Evolutionary conservation across 2,329 filamentous ascomycete species (phyloP).

Genomic region (Aspergillus sp.): DNA sequence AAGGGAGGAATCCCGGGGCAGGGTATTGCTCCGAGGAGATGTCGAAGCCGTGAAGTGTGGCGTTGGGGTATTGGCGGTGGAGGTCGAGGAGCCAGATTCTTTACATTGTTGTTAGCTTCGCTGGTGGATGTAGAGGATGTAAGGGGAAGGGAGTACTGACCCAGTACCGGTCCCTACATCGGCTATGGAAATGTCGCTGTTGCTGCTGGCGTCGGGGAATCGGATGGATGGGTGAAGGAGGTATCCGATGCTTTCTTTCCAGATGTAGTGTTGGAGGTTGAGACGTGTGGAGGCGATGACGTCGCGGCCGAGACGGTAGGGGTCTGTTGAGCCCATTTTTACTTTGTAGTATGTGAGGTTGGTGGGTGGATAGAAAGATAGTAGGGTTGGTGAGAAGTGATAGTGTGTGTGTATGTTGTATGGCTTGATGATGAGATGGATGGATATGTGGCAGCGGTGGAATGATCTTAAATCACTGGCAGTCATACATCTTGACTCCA

Average conservation of each 20-base stretch:
- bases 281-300: not conserved
- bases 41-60: constrained; percentile 20
- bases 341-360: no score
- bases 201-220: not conserved
- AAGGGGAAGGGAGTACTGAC: not conserved
- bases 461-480: not conserved
- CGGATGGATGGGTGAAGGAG: constrained; percentile 5
- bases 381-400: not conserved
- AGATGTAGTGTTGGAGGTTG: constrained; percentile 6
- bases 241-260: constrained; percentile 6
- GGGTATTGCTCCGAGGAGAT: constrained; percentile 14
- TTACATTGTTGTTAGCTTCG: not conserved
- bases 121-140: no score
- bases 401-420: not conserved
- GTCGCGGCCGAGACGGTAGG: not conserved
- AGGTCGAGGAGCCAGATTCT: constrained; percentile 16
- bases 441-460: not conserved
- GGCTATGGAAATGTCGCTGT: constrained; percentile 15
- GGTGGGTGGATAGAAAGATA: not conserved
- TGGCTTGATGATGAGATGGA: not conserved
- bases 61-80: constrained; percentile 7
- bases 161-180: constrained; percentile 24
- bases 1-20: constrained; percentile 6
- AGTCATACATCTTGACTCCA: no score
- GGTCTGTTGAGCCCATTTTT: not conserved